Percentiles rank a stretch among this genome's conserved stretches.
These are phyloP conservation scores for Aspergillus transmontanensis DNA, from an alignment of 2,329 filamentous ascomycete genomes.

Conservation along the genomic window DNA sequence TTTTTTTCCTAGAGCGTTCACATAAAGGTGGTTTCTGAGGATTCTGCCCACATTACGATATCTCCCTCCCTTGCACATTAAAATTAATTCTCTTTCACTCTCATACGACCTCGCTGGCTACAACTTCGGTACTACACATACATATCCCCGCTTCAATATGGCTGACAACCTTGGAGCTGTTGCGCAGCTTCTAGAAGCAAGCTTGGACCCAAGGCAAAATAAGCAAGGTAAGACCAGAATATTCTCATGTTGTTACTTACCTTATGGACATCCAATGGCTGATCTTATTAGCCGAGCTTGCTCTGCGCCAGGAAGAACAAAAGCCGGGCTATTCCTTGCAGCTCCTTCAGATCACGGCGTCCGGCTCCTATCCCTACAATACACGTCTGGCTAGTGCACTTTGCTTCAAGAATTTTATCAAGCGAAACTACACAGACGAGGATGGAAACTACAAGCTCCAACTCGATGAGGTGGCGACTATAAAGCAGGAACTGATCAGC, in stretches of 20 bases:
- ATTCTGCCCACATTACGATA: background rate
- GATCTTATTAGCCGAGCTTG: slow-evolving; percentile 68
- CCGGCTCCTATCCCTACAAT: slow-evolving; percentile 69
- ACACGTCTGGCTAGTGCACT: slow-evolving; percentile 85
- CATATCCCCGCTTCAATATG: slow-evolving; percentile 49
- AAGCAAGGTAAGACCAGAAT: slow-evolving; percentile 72
- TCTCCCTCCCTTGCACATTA: background rate
- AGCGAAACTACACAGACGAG: slow-evolving; percentile 92
- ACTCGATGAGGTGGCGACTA: slow-evolving; percentile 77
- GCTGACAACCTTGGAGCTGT: slow-evolving; percentile 64
- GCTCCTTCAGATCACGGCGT: slow-evolving; percentile 87
- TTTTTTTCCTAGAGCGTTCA: slow-evolving; percentile 11
- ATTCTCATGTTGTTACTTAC: slow-evolving; percentile 2
- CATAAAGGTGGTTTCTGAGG: slow-evolving; percentile 3
- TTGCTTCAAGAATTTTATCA: slow-evolving; percentile 98
- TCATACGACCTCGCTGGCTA: background rate
- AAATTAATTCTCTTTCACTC: background rate
- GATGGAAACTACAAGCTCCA: slow-evolving; percentile 91
- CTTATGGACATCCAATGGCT: slow-evolving; percentile 1
- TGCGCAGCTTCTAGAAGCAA: slow-evolving; percentile 85
- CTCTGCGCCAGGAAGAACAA: slow-evolving; percentile 75
- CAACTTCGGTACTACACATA: slow-evolving; percentile 8
- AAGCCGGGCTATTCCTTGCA: slow-evolving; percentile 86
- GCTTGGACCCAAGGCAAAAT: slow-evolving; percentile 82
- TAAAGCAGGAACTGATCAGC: slow-evolving; percentile 93